Conservation (phyloP, 2,329 filamentous ascomycete genomes). For the Cladosporium sp. region DNA sequence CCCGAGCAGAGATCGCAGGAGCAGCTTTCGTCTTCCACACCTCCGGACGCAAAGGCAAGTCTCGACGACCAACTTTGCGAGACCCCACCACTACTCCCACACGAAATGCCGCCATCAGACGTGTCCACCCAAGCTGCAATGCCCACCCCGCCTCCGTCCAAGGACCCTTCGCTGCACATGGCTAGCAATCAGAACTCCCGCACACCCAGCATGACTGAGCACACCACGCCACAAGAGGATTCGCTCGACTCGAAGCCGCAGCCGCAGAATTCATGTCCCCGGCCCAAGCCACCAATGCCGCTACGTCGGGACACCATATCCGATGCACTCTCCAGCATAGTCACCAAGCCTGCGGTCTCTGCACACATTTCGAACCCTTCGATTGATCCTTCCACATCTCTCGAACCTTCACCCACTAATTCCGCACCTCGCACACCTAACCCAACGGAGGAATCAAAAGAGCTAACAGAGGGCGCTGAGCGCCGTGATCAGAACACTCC, state of each 20-base stretch:
- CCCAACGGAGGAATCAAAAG: constrained; percentile 44
- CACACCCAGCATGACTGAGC: constrained; percentile 6
- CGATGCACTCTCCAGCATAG: constrained; percentile 59
- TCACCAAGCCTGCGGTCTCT: constrained; percentile 60
- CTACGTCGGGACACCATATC: constrained; percentile 33
- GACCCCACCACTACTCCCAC: constrained; percentile 33
- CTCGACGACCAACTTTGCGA: constrained; percentile 16
- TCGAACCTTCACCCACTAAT: not conserved
- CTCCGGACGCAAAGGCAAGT: constrained; percentile 2
- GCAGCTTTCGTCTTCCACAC: constrained; percentile 2
- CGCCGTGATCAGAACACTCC: constrained; percentile 76
- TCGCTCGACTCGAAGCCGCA: not conserved
- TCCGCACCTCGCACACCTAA: not conserved
- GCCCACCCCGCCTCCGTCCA: constrained; percentile 40
- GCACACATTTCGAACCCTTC: constrained; percentile 69
- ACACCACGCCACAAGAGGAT: not conserved
- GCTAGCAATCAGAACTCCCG: constrained; percentile 9
- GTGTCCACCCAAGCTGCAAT: constrained; percentile 25
- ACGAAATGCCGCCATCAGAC: constrained; percentile 29
- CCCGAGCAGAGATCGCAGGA: constrained; percentile 10
- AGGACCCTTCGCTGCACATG: constrained; percentile 32
- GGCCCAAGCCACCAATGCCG: constrained; percentile 21
- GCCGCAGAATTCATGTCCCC: not conserved
- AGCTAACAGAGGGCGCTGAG: constrained; percentile 80
- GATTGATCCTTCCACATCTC: constrained; percentile 41